Evolutionary conservation across 1,284 basidiomycete genomes (phyloP).

Genomic region (Irpex rosettiformis): DNA sequence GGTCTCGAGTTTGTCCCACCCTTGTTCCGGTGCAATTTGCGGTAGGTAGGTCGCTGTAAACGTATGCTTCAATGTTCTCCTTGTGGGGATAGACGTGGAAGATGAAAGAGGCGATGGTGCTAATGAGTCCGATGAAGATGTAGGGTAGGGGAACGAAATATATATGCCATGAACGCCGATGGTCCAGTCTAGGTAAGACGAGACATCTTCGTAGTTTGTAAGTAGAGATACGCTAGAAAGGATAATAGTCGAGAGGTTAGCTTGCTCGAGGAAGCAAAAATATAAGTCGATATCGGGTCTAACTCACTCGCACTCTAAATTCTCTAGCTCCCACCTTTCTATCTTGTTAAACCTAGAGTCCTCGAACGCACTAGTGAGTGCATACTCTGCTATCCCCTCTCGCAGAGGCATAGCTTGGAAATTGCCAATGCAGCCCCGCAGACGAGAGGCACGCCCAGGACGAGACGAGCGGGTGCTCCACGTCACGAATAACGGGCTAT

Average conservation of each 20-base stretch:
- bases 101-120: slow-evolving; percentile 70
- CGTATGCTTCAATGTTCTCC: slow-evolving; percentile 48
- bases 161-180: slow-evolving; percentile 91
- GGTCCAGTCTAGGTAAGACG: slow-evolving; percentile 89
- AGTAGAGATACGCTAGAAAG: slow-evolving; percentile 78
- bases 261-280: slow-evolving; percentile 5
- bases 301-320: slow-evolving; percentile 85
- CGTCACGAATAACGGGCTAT: slow-evolving; percentile 92
- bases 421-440: slow-evolving; percentile 95
- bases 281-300: background rate
- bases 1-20: slow-evolving; percentile 89
- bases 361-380: slow-evolving; percentile 79
- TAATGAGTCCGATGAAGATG: slow-evolving; percentile 52
- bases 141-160: slow-evolving; percentile 83
- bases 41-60: slow-evolving; percentile 95
- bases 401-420: slow-evolving; percentile 79
- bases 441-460: slow-evolving; percentile 53
- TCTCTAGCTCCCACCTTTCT: slow-evolving; percentile 69
- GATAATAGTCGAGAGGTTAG: slow-evolving; percentile 1
- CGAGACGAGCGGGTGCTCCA: slow-evolving; percentile 80
- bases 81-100: slow-evolving; percentile 49
- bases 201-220: slow-evolving; percentile 87
- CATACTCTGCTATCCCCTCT: slow-evolving; percentile 85
- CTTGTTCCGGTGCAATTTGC: slow-evolving; percentile 88
- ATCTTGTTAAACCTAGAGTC: slow-evolving; percentile 74